Evolutionary conservation across 495 filamentous ascomycete species (phyloP), one percentile per base, ranked within the genome.

Genomic region (Hypoxylon subgilvum): DNA sequence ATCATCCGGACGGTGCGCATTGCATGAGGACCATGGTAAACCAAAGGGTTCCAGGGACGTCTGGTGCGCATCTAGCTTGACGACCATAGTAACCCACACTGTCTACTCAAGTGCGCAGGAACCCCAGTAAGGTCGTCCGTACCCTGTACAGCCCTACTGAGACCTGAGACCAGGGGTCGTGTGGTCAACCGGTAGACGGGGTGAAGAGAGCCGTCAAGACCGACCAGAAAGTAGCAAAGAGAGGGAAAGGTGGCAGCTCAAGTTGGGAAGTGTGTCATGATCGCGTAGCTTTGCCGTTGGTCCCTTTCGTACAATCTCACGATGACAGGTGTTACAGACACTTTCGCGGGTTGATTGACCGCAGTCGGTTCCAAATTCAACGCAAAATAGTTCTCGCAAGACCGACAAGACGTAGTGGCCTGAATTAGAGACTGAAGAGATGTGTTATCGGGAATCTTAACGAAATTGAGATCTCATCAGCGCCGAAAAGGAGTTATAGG

Each of bases 181-280:
- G n/a, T n/a, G n/a, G n/a, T n/a, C n/a, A n/a, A n/a, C n/a, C 45
- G 18, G 34, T 35, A 34, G 21, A 45, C 14, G 14, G 23, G n/a
- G 4, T 31, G 30, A 10, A 14, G 21, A 9, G 10, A 22, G n/a
- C 17, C 30, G 34, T 52, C 19, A 25, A 45, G 39, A 40, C 12
- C 46, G 36, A 52, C 41, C 10, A 22, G 38, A 54, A 45, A 36
- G 22, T 19, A 13, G 41, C 19, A 31, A n/a, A 14, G 16, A 36
- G 22, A 18, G 48, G 22, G 41, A 25, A 44, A 54, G 18, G 36
- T 6, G 9, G 6, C 19, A 27, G 38, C 25, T 58, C 44, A 63
- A 18, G 60, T 63, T 40, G 60, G 60, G 48, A 63, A 63, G 48
- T 63, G 39, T 52, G 52, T 63, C 60, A 63, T 63, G 48, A 43